These are phyloP conservation scores for Tolypocladium cylindrosporum DNA, from an alignment of 2,329 filamentous ascomycete genomes.

Conservation along the genomic window DNA sequence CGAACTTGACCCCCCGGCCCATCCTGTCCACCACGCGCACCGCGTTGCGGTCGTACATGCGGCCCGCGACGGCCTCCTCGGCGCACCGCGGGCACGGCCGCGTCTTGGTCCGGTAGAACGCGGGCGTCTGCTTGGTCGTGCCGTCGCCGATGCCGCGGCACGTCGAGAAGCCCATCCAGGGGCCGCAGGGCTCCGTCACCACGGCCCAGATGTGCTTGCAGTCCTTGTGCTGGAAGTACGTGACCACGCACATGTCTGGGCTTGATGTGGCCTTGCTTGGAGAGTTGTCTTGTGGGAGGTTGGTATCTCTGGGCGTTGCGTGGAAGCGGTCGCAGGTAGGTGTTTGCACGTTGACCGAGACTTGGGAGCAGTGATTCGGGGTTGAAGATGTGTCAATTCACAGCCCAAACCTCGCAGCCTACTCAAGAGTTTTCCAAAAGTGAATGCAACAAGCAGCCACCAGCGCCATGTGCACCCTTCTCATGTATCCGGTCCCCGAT, in stretches of 20 bases:
- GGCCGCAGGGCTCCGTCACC: conserved; percentile 35
- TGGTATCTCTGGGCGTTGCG: background rate
- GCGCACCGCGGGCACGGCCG: conserved; percentile 32
- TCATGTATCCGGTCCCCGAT: background rate
- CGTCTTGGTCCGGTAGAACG: conserved; percentile 22
- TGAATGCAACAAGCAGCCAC: background rate
- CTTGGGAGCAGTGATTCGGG: background rate
- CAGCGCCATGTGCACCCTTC: background rate
- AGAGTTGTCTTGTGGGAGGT: background rate
- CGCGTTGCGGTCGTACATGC: conserved; percentile 35
- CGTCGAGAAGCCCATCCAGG: conserved; percentile 38
- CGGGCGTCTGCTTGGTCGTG: conserved; percentile 23
- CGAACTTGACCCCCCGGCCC: conserved; percentile 35
- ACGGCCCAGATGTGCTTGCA: conserved; percentile 45
- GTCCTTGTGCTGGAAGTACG: conserved; percentile 34
- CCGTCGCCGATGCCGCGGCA: conserved; percentile 34
- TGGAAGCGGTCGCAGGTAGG: background rate
- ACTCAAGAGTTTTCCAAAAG: background rate
- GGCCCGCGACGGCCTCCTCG: conserved; percentile 8
- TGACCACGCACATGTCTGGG: conserved; percentile 35
- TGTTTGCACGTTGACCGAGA: background rate
- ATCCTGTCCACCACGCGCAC: conserved; percentile 35
- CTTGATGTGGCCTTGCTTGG: too few relatives aligned
- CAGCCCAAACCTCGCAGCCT: background rate
- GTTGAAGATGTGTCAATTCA: background rate